phyloP scores from a whole-genome alignment of 2,329 filamentous ascomycete species.

The Aspergillus sp. region DNA sequence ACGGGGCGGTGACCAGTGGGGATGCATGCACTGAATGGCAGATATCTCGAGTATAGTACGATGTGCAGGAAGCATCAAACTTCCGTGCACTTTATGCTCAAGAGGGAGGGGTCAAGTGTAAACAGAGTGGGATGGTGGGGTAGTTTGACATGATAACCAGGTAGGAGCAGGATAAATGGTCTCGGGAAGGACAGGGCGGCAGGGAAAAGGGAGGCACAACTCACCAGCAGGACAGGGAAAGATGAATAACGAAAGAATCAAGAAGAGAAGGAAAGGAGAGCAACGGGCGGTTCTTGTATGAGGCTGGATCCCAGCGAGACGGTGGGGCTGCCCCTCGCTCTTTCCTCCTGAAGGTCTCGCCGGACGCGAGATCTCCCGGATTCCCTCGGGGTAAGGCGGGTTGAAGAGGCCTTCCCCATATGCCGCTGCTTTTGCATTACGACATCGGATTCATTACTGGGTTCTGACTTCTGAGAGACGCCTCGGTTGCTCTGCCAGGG shows the following conservation, averaged over 20 bases:
- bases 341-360: conserved; percentile 3
- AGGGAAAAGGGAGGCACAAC: too few species aligned
- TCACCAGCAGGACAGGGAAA: background rate
- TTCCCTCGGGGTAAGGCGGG: conserved; percentile 35
- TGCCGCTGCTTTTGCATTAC: background rate
- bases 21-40: background rate
- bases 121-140: too few species aligned
- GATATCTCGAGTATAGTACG: background rate
- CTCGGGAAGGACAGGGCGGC: too few species aligned
- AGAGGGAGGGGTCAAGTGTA: too few species aligned
- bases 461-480: background rate
- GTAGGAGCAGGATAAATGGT: too few species aligned
- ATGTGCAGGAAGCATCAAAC: background rate
- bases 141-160: too few species aligned
- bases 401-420: background rate
- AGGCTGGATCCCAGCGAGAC: conserved; percentile 29
- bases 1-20: background rate
- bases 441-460: background rate
- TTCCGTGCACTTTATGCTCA: background rate
- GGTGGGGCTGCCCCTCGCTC: conserved; percentile 33
- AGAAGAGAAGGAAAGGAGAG: conserved; percentile 1
- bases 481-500: too few species aligned
- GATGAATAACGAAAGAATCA: background rate
- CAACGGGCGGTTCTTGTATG: conserved; percentile 16
- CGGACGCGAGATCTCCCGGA: conserved; percentile 39